Evolutionary conservation across 176 grass and related monocot species (phyloP).

Genomic region (Neostapfia colusana): DNA sequence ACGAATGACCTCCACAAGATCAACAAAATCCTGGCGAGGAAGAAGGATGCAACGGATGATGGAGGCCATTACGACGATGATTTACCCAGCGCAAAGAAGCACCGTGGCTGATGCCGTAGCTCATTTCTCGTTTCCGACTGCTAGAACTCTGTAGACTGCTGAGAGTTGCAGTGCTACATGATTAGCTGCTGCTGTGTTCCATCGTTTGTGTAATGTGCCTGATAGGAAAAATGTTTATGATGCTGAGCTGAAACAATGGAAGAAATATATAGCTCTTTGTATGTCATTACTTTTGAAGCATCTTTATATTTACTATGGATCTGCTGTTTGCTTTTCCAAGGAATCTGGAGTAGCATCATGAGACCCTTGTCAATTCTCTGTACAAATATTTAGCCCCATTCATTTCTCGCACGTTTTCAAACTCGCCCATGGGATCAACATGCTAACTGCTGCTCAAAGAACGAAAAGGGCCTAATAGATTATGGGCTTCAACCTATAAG

Average conservation of each 20-base stretch:
- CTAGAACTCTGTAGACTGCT: not conserved
- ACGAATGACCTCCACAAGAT: constrained; percentile 96
- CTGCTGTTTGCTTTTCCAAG: not conserved
- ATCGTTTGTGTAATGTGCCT: not conserved
- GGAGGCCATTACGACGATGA: constrained; percentile 62
- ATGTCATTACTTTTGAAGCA: not conserved
- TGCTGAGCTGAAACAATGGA: not conserved
- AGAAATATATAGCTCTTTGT: not conserved
- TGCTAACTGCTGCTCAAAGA: too few relatives aligned
- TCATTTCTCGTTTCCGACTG: too few relatives aligned
- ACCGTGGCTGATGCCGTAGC: constrained; percentile 45
- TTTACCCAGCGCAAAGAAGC: constrained; percentile 69
- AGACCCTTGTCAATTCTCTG: too few relatives aligned
- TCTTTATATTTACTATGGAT: not conserved
- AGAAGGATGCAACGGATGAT: constrained; percentile 67
- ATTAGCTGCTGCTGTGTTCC: not conserved
- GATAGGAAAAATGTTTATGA: not conserved
- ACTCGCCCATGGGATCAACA: too few relatives aligned
- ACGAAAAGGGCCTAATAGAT: too few relatives aligned
- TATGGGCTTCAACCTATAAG: too few relatives aligned
- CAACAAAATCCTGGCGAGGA: constrained; percentile 87
- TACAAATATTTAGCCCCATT: too few relatives aligned
- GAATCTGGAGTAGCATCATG: not conserved
- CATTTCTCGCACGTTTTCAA: too few relatives aligned
- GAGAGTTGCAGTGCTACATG: not conserved